These are phyloP conservation scores for Venturia aucupariae DNA, from an alignment of 2,329 filamentous ascomycete species.

Conservation along the genomic window DNA sequence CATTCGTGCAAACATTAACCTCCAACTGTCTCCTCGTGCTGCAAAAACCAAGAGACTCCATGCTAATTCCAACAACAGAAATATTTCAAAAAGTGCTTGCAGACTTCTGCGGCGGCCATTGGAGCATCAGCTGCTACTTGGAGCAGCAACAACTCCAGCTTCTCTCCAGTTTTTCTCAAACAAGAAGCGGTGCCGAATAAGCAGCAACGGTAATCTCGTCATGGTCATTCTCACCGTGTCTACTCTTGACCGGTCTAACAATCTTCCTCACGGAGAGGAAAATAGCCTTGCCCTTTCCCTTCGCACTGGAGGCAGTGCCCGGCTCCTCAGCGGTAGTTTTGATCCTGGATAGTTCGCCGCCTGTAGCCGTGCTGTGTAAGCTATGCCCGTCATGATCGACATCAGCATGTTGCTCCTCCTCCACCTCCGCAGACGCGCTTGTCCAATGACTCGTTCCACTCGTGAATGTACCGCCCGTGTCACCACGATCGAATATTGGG, in stretches of 20 bases:
- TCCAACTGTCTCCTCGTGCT: neutral
- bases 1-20: neutral
- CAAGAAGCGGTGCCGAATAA: neutral
- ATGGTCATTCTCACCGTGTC: neutral
- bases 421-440: neutral
- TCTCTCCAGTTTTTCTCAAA: neutral
- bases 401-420: conserved; percentile 1
- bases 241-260: neutral
- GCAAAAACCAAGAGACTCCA: neutral
- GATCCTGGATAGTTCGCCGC: neutral
- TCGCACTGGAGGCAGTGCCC: neutral
- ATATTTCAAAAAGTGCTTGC: neutral
- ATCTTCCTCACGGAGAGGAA: neutral
- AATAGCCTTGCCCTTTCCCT: conserved; percentile 10
- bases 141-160: no score
- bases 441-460: conserved; percentile 4
- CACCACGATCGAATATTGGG: conserved; percentile 1
- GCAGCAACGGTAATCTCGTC: neutral
- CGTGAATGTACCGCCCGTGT: neutral
- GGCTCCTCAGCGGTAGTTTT: neutral
- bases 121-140: no score
- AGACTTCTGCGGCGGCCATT: no score
- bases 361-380: conserved; percentile 5
- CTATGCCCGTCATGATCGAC: neutral
- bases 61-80: conserved; percentile 3